These are phyloP conservation scores for Aspergillus hancockii DNA, from an alignment of 495 filamentous ascomycete genomes.

Conservation along the genomic window DNA sequence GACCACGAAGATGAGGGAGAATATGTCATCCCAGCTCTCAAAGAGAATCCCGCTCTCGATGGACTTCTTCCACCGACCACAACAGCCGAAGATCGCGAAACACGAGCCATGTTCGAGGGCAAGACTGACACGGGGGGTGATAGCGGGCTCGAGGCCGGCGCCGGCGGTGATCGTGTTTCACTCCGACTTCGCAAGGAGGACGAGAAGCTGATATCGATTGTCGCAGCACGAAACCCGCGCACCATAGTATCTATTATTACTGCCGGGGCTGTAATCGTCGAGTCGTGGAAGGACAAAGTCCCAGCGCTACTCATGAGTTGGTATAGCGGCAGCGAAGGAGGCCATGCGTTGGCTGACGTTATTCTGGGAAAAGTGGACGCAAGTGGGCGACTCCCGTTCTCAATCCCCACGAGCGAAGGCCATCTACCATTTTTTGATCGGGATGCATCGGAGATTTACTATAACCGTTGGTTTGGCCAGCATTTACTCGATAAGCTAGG, in stretches of 20 bases:
- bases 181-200: conserved; percentile 18
- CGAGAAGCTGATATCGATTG: conserved; percentile 54
- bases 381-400: conserved; percentile 16
- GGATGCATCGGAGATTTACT: conserved; percentile 16
- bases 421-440: conserved; percentile 25
- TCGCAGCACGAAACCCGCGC: conserved; percentile 46
- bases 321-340: conserved; percentile 21
- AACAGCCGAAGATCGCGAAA: not conserved
- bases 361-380: conserved; percentile 15
- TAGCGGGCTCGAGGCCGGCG: conserved; percentile 9
- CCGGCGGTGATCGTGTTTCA: conserved; percentile 21
- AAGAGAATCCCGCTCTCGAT: conserved; percentile 1
- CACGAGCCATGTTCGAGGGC: conserved; percentile 1
- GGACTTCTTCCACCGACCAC: not conserved
- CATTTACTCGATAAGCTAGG: conserved; percentile 20
- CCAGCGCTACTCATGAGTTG: conserved; percentile 22
- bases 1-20: conserved; percentile 24
- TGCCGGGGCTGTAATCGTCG: conserved; percentile 20
- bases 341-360: conserved; percentile 16
- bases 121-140: not conserved
- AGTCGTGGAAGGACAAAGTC: conserved; percentile 16
- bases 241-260: conserved; percentile 20
- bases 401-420: conserved; percentile 17
- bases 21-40: conserved; percentile 16
- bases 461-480: conserved; percentile 23